Percentiles rank a stretch among this genome's conserved stretches.
Conservation (phyloP, 2,329 filamentous ascomycete genomes). For the Fusarium oligoseptatum region DNA sequence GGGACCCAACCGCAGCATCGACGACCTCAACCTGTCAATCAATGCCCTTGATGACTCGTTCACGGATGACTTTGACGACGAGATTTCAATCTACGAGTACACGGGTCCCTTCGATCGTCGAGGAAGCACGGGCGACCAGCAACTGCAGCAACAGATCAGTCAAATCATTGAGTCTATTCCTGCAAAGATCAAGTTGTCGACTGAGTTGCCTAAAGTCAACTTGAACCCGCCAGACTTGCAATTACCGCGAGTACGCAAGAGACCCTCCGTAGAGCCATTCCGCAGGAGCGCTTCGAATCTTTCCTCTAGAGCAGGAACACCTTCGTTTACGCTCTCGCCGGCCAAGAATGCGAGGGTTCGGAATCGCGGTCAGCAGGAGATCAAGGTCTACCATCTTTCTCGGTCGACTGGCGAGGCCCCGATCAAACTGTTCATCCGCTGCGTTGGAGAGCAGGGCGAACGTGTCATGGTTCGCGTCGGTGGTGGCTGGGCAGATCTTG, state of each 20-base stretch:
- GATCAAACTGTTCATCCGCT: slow-evolving; percentile 93
- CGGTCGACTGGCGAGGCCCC: slow-evolving; percentile 86
- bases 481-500: slow-evolving; percentile 97
- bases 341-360: slow-evolving; percentile 66
- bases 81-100: slow-evolving; percentile 50
- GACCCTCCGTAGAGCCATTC: slow-evolving; percentile 57
- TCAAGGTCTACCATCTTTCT: slow-evolving; percentile 92
- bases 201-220: slow-evolving; percentile 63
- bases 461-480: slow-evolving; percentile 98
- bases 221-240: slow-evolving; percentile 71
- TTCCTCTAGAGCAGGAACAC: slow-evolving; percentile 70
- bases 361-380: slow-evolving; percentile 74
- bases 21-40: slow-evolving; percentile 54
- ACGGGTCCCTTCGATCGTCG: slow-evolving; percentile 43
- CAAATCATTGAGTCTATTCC: slow-evolving; percentile 83
- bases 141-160: slow-evolving; percentile 84
- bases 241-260: slow-evolving; percentile 61
- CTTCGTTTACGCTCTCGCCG: slow-evolving; percentile 78
- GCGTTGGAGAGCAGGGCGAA: slow-evolving; percentile 90
- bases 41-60: slow-evolving; percentile 60
- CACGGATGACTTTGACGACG: slow-evolving; percentile 62
- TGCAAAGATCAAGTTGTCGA: slow-evolving; percentile 80
- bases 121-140: slow-evolving; percentile 68
- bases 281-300: slow-evolving; percentile 64
- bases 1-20: slow-evolving; percentile 56